These are phyloP conservation scores for Dalechampia spathulata DNA, from an alignment of 441 rosid genomes.

Conservation along the genomic window DNA sequence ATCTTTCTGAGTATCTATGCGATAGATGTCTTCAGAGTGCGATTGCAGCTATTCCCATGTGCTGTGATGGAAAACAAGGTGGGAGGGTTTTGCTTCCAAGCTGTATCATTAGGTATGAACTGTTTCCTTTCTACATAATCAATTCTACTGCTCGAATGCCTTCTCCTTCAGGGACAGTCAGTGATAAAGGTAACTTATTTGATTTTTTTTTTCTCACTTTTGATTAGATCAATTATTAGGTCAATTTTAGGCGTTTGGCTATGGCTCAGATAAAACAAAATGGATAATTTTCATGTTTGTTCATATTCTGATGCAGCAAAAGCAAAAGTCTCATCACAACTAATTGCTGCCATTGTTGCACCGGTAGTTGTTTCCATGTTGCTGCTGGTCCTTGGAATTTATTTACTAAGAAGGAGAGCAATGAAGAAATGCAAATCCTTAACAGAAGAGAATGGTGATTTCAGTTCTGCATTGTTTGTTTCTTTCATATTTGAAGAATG, in stretches of 20 bases:
- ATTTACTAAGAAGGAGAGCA: slow-evolving; percentile 17
- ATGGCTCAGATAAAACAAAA: too few relatives aligned
- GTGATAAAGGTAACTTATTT: too few relatives aligned
- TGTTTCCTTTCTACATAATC: slow-evolving; percentile 16
- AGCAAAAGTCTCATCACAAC: not conserved
- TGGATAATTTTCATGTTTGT: not conserved
- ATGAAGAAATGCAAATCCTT: not conserved
- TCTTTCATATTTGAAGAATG: too few relatives aligned
- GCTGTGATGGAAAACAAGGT: slow-evolving; percentile 12
- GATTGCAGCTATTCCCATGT: slow-evolving; percentile 4
- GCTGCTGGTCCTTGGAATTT: slow-evolving; percentile 14
- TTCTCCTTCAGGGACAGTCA: too few relatives aligned
- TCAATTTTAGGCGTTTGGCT: too few relatives aligned
- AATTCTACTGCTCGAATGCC: not conserved
- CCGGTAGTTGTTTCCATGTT: slow-evolving; percentile 10
- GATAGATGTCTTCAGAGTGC: slow-evolving; percentile 22
- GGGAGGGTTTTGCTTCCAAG: slow-evolving; percentile 21
- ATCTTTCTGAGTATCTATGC: slow-evolving; percentile 27
- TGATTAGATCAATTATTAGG: too few relatives aligned
- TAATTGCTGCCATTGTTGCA: slow-evolving; percentile 12
- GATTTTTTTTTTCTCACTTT: too few relatives aligned
- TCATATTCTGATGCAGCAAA: slow-evolving; percentile 7
- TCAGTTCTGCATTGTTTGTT: not conserved
- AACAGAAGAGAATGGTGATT: slow-evolving; percentile 19
- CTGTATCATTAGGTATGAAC: slow-evolving; percentile 34